Percentiles rank a stretch among this genome's conserved stretches.
These are phyloP conservation scores for Cladosporium colombiae DNA, from an alignment of 2,329 filamentous ascomycete species.

Conservation along the genomic window DNA sequence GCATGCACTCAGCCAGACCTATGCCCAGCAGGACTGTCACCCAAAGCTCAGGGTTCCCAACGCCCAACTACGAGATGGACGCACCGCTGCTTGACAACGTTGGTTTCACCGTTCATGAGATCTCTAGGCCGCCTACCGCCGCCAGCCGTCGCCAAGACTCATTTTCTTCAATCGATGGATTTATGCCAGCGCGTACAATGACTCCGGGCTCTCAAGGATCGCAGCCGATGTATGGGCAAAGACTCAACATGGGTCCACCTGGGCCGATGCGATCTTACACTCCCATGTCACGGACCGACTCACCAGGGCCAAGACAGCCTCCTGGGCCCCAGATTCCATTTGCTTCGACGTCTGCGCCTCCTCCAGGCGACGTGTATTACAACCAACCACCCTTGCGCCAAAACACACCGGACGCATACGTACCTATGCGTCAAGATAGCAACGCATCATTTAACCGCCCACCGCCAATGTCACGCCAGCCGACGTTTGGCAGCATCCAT, in stretches of 20 bases:
- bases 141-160: conserved; percentile 29
- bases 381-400: conserved; percentile 24
- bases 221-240: conserved; percentile 23
- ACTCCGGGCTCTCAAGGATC: conserved; percentile 21
- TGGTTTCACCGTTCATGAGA: conserved; percentile 41
- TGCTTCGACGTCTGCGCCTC: background rate
- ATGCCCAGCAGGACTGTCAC: conserved; percentile 50
- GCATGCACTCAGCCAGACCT: conserved; percentile 41
- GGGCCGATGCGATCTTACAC: conserved; percentile 19
- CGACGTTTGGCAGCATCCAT: conserved; percentile 28
- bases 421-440: conserved; percentile 27
- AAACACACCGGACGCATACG: conserved; percentile 32
- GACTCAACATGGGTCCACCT: conserved; percentile 15
- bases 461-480: conserved; percentile 11
- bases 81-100: conserved; percentile 63
- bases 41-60: conserved; percentile 54
- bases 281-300: conserved; percentile 29
- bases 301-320: conserved; percentile 13
- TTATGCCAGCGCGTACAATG: conserved; percentile 25
- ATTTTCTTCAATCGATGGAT: conserved; percentile 28
- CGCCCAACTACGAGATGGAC: conserved; percentile 63
- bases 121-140: conserved; percentile 29
- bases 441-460: conserved; percentile 25
- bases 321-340: conserved; percentile 4
- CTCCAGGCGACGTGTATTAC: background rate